phyloP scores from a whole-genome alignment of 2,329 filamentous ascomycete genomes.

The Diplocarpon rosae region DNA sequence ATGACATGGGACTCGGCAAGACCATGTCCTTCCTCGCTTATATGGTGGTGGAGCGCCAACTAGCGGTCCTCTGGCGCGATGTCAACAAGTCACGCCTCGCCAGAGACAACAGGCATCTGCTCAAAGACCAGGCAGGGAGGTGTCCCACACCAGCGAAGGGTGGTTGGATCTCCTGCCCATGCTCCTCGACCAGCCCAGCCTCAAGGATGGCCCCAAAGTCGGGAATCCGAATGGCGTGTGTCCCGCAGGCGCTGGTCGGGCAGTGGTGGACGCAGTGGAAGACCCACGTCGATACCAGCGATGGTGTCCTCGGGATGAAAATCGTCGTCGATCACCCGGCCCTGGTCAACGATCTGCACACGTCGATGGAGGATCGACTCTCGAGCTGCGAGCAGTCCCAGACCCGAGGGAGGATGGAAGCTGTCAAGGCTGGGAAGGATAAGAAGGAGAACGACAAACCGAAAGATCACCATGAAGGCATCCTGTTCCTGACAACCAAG shows the following conservation, averaged over 20 bases:
- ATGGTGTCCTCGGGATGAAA: constrained; percentile 3
- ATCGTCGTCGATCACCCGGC: constrained; percentile 9
- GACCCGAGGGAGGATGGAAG: constrained; percentile 1
- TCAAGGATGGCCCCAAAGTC: constrained; percentile 9
- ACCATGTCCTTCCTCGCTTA: constrained; percentile 37
- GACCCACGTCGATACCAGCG: constrained; percentile 11
- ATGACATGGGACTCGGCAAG: constrained; percentile 49
- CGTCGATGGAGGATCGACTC: background rate
- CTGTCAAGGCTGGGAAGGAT: background rate
- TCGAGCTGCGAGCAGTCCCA: background rate
- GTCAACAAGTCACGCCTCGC: constrained; percentile 2
- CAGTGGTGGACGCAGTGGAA: constrained; percentile 13
- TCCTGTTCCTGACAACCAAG: constrained; percentile 11
- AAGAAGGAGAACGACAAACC: constrained; percentile 1
- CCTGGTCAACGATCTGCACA: background rate
- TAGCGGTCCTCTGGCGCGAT: constrained; percentile 8
- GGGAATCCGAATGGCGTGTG: constrained; percentile 13
- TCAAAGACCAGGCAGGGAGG: background rate
- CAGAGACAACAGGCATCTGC: constrained; percentile 7
- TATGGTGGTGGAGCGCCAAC: constrained; percentile 24
- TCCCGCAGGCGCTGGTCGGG: constrained; percentile 10
- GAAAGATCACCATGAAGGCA: constrained; percentile 8
- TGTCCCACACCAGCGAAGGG: constrained; percentile 4
- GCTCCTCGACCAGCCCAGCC: constrained; percentile 9
- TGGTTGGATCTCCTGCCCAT: constrained; percentile 17